Evolutionary conservation across 2,329 filamentous ascomycete genomes (phyloP), one percentile per base, ranked within the genome.

Genomic region (Ceratocystis ficicola): DNA sequence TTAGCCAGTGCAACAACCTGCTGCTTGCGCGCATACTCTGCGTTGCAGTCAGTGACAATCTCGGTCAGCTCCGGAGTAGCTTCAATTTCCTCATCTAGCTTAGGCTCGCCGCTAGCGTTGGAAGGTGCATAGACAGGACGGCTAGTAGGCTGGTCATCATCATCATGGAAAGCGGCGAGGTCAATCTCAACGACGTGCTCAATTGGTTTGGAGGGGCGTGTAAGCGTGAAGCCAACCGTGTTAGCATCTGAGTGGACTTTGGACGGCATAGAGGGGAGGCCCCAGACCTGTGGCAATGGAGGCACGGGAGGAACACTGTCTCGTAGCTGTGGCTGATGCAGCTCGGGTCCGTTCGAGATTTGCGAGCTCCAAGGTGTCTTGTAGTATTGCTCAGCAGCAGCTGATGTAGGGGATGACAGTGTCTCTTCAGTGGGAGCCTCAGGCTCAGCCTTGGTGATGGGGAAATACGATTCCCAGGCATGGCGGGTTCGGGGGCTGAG

Each of bases 311-410:
- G 57, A 25, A 63, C 50, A 5, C 66, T 36, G 22, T 46, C 20
- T 17, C 48, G 25, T 8, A n/a, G 25, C 50, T 32, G 50, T 44
- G n/a, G 41, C 36, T 59, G 60, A 44, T 75, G 74, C 2, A 77
- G 70, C 2, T 74, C 73, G 30, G 75, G 74, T 46, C 73, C 71
- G 6, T 63, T 78, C 73, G 25, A 76, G 12, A 52, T 17, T 15
- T 41, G 36, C 22, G 48, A 76, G 69, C 79, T 81, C 87, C 91
- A 96, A 2, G 92, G 91, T 32, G 87, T 82, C 69, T 87, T 86
- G 76, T 97, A 97, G 72, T 96, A 97, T 69, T 88, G 85, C 73
- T 96, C 90, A 8, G 93, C 93, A n/a, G 88, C 91, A 36, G 90
- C 90, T 1, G 93, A 96, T 0, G 90, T 93, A 1, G 91, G 91